Base-by-base conservation (phyloP, 2,329 filamentous ascomycete species). In the Paraphaeosphaeria minitans region DNA sequence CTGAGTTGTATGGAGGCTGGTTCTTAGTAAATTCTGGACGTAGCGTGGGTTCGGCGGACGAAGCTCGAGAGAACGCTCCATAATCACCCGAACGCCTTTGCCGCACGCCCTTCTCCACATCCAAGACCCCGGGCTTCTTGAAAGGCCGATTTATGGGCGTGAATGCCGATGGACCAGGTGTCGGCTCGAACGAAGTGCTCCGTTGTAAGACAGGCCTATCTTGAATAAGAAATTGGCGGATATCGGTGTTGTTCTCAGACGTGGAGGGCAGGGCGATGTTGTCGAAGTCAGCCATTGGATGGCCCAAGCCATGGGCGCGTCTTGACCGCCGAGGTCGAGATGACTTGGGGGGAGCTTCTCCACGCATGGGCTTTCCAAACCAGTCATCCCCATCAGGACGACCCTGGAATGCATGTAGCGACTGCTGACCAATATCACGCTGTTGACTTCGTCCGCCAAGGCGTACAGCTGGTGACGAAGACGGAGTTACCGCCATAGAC, bases 351-450 rank as follows among this genome's bases (percentile, higher is more conserved):
- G 49, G 19, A n/a, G 41, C 42, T 14, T 53, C 31, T 1, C 53
- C 55, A 43, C 49, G 57, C 58, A 66, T 60, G 8, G 60, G 57
- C 21, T 67, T 61, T 12, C 68, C 62, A 27, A 72, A 68, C 64
- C 68, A 71, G 9, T 52, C 59, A 14, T 68, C 64, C n/a, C 63
- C 48, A 5, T 43, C 43, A 12, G 48, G 33, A 42, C 53, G 57
- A 24, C 66, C 47, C 27, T 71, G 73, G 22, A 39, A n/a, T 14
- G 33, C 48, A 27, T 66, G 64, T 5, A 69, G 59, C 52, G 75
- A 77, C 2, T 74, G 66, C 42, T 68, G 74, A 47, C 74, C 73
- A 19, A 60, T 50, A 21, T 45, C 21, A 9, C 42, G 9, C n/a
- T 45, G 52, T 22, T 47, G 59, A 4, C 58, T 63, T 2, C 35